Conservation (phyloP, 2,329 filamentous ascomycete species). For the Fusarium cyanostomum region DNA sequence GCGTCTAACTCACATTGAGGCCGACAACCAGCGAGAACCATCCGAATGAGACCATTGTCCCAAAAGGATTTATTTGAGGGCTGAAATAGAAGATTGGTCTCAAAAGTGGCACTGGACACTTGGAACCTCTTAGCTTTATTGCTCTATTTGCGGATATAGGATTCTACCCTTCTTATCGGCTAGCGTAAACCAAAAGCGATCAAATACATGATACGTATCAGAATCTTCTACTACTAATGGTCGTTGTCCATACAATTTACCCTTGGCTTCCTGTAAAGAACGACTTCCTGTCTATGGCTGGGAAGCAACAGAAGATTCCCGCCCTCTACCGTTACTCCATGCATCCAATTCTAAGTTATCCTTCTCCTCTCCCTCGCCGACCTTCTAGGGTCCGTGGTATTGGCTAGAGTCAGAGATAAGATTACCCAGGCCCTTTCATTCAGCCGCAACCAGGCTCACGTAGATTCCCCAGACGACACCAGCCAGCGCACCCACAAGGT, state of each 20-base stretch:
- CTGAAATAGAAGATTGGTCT: too few species aligned
- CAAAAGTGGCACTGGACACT: not conserved
- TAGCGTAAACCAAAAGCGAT: not conserved
- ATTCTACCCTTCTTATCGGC: not conserved
- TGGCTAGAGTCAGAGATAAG: not conserved
- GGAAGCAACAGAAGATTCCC: not conserved
- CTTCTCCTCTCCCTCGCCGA: not conserved
- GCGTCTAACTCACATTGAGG: not conserved
- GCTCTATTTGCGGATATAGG: not conserved
- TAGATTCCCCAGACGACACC: conserved; percentile 81
- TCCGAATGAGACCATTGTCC: too few species aligned
- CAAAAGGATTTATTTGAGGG: not conserved
- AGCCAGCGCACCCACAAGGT: conserved; percentile 75
- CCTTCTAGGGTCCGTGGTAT: not conserved
- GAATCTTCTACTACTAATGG: not conserved
- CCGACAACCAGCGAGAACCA: too few species aligned
- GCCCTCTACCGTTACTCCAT: not conserved
- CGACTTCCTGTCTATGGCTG: not conserved
- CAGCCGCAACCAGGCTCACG: conserved; percentile 68
- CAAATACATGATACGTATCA: not conserved
- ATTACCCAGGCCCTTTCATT: conserved; percentile 22
- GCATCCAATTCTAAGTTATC: not conserved
- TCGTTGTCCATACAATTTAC: not conserved
- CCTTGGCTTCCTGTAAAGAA: too few species aligned
- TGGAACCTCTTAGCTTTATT: not conserved